A percentile compares a stretch with the other conserved stretches of the same genome.
Evolutionary conservation across 192 early-diverging fungal species (phyloP).

Genomic region (Backusella tuberculispora): DNA sequence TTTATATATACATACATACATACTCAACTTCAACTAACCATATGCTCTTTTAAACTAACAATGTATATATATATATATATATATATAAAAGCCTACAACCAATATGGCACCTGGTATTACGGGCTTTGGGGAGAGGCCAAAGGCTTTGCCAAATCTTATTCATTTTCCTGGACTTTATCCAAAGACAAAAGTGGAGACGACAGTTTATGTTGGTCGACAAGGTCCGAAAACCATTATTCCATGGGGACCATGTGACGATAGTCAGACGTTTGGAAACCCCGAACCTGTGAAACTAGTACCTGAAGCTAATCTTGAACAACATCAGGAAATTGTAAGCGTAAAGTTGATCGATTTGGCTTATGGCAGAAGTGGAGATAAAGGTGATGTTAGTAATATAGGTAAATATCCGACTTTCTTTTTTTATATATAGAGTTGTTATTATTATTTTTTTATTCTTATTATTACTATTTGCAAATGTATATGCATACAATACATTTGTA

Average conservation of each 20-base stretch:
- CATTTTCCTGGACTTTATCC: conserved; percentile 64
- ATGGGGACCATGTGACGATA: conserved; percentile 39
- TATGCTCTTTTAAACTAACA: not conserved
- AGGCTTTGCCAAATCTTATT: conserved; percentile 60
- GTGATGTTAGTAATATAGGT: conserved; percentile 57
- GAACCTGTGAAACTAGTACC: conserved; percentile 31
- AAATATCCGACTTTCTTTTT: not conserved
- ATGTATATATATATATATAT: not conserved
- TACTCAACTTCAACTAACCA: not conserved
- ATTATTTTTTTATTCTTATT: not conserved
- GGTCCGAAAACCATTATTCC: conserved; percentile 26
- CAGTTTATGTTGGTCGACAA: conserved; percentile 40
- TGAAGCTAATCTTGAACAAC: conserved; percentile 23
- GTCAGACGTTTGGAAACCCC: conserved; percentile 21
- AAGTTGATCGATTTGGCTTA: conserved; percentile 60
- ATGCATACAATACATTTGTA: too few relatives aligned
- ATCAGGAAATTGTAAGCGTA: conserved; percentile 36
- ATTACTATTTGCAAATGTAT: too few relatives aligned
- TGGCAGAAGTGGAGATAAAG: conserved; percentile 69
- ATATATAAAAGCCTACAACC: conserved; percentile 44
- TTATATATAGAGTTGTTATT: not conserved
- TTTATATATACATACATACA: not conserved
- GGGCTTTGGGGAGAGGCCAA: conserved; percentile 59
- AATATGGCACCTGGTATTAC: conserved; percentile 61
- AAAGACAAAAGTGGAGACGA: conserved; percentile 46